Base-by-base conservation (phyloP, 2,329 filamentous ascomycete species). In the Calonectria naviculata region DNA sequence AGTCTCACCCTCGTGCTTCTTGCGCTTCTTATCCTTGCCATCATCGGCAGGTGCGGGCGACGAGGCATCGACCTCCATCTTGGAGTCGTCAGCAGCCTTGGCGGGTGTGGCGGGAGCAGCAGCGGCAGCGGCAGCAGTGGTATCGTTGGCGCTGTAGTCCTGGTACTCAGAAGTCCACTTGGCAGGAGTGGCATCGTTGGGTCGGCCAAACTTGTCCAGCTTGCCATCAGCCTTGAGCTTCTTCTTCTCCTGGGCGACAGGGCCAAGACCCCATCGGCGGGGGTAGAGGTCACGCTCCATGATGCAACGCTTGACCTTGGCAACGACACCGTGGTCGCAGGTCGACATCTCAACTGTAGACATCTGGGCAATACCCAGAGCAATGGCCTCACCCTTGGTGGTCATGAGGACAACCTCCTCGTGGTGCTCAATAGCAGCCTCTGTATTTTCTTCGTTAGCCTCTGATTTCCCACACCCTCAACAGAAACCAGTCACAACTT, bases 261-360 rank as follows among this genome's bases (percentile, higher is more conserved):
- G 96, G 73, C 97, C 97, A 81, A 98, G 91, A 76, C 97, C 97
- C 97, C 97, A 99, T 88, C 96, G 90, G 83, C 95, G 91, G 74
- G 97, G 97, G 90, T 99, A 99, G 71, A 98, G 89, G 83, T 98
- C 97, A 80, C 97, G 94, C 89, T 99, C 97, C 97, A 99, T 99
- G 85, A 99, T 99, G 85, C 95, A 98, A 80, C 97, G 93, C 93
- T 99, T 99, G 83, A 99, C 95, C 89, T 98, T 98, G 79, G 97
- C 97, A 71, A 98, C 96, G 70, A 98, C 95, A 79, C 97, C 97
- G 85, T 99, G 97, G 82, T 98, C 95, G 85, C 97, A 98, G 38
- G 95, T 96, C 34, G 95, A 95, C 85, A 99, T 94, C 87, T 98
- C 97, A 60, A 98, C 95, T 3, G 95, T 97, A 44, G 95, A 98